These are phyloP conservation scores for Cercis canadensis DNA, from an alignment of 306 rosid species.

Conservation along the genomic window DNA sequence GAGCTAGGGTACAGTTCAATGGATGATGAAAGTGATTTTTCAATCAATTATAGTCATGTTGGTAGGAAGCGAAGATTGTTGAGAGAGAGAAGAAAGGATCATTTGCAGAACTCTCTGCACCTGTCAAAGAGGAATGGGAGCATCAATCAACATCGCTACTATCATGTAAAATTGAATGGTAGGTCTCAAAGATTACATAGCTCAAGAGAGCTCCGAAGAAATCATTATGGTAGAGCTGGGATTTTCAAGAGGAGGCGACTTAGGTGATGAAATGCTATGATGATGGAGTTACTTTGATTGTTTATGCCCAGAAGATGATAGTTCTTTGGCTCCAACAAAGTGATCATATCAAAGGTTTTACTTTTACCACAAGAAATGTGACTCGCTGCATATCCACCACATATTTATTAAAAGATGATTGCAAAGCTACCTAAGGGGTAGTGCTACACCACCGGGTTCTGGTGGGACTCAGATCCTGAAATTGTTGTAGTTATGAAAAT, in stretches of 20 bases:
- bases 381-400: too few relatives aligned
- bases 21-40: slow-evolving; percentile 23
- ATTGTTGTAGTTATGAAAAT: too few relatives aligned
- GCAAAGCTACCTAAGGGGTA: too few relatives aligned
- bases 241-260: slow-evolving; percentile 3
- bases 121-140: slow-evolving; percentile 13
- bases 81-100: slow-evolving; percentile 31
- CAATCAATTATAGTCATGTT: slow-evolving; percentile 7
- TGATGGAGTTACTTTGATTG: too few relatives aligned
- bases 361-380: too few relatives aligned
- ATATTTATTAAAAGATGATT: too few relatives aligned
- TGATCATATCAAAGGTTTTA: too few relatives aligned
- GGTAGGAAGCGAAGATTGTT: slow-evolving; percentile 30
- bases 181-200: slow-evolving; percentile 27
- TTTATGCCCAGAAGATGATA: too few relatives aligned
- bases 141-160: slow-evolving; percentile 1
- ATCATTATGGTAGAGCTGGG: not conserved
- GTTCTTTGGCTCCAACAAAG: too few relatives aligned
- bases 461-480: too few relatives aligned
- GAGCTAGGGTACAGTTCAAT: slow-evolving; percentile 50
- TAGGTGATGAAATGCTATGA: not conserved
- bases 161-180: slow-evolving; percentile 32
- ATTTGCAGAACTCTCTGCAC: not conserved
- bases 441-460: too few relatives aligned
- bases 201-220: not conserved